Evolutionary conservation across 176 grass and related monocot genomes (phyloP), one percentile per base, ranked within the genome.

Genomic region (Aegilops umbellulata): DNA sequence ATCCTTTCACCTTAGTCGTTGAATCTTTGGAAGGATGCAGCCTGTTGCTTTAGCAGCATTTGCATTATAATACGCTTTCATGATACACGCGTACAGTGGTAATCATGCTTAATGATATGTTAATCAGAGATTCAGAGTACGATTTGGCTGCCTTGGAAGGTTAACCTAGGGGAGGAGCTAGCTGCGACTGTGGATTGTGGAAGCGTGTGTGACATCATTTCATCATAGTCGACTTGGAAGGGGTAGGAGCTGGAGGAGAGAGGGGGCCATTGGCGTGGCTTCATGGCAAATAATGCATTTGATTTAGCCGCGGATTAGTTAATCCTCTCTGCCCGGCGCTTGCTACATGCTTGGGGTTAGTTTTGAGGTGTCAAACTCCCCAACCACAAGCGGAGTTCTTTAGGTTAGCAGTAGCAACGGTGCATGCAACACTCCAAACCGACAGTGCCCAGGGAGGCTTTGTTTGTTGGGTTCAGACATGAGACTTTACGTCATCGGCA

Each of bases 221-320:
- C 71, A 53, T 76, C 17, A 51, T 51, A 58, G 20, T 51, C 74
- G 84, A 57, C 44, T 39, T 34, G 76, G 46, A 49, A 4, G 31
- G 3, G 44, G 4, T 47, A 47, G 44, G 69, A 32, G 23, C 41
- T 74, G 70, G 41, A 47, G 46, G 46, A 49, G 46, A 5, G 70
- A 24, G 15, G 44, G 60, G 80, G 44, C 63, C 81, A 73, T 29
- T 74, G 19, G 75, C 14, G 22, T 25, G 46, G 11, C 65, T 41
- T 66, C 84, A 90, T 60, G 46, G 25, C 26, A 44, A 83, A 90
- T 90, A 90, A 87, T 90, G 67, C 76, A 84, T 26, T 87, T 79
- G 32, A 90, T 67, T 90, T 83, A 90, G 80, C 20, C 2, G 4
- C 60, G 22, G 8, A 20, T 74, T 49, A 19, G 16, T 47, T 47